Conservation (phyloP, 768 basidiomycete species). For the Lactarius sanguifluus region DNA sequence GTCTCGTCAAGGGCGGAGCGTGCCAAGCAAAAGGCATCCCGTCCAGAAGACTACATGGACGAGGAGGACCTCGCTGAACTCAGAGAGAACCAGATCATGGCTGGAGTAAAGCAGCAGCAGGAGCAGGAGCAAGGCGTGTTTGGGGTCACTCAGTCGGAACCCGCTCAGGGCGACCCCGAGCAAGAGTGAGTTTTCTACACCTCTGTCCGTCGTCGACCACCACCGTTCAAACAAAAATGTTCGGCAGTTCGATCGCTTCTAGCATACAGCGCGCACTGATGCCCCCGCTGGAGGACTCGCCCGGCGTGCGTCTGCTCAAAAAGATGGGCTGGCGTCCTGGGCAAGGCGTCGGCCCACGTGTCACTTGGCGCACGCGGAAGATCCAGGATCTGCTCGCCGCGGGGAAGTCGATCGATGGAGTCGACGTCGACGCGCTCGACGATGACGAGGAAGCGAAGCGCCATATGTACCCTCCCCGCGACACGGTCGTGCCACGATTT, state of each 20-base stretch:
- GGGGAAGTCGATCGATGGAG: slow-evolving; percentile 35
- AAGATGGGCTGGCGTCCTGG: slow-evolving; percentile 96
- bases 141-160: slow-evolving; percentile 54
- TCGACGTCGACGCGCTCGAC: slow-evolving; percentile 37
- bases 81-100: slow-evolving; percentile 56
- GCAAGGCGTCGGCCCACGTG: slow-evolving; percentile 89
- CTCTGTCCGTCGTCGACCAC: not conserved
- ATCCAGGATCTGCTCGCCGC: slow-evolving; percentile 61
- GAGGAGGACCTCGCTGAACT: slow-evolving; percentile 92
- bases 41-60: slow-evolving; percentile 97
- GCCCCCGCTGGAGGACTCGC: slow-evolving; percentile 73
- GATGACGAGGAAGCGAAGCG: slow-evolving; percentile 82
- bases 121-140: slow-evolving; percentile 71
- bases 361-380: slow-evolving; percentile 73
- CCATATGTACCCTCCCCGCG: slow-evolving; percentile 83
- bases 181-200: slow-evolving; percentile 49
- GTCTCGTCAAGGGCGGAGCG: slow-evolving; percentile 83
- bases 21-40: slow-evolving; percentile 56
- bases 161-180: slow-evolving; percentile 45
- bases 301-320: slow-evolving; percentile 81
- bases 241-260: slow-evolving; percentile 56
- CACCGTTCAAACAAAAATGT: not conserved
- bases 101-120: slow-evolving; percentile 74
- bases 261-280: slow-evolving; percentile 66
- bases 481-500: slow-evolving; percentile 62